phyloP scores from a whole-genome alignment of 129 eudicot genomes.

The Erigeron canadensis region DNA sequence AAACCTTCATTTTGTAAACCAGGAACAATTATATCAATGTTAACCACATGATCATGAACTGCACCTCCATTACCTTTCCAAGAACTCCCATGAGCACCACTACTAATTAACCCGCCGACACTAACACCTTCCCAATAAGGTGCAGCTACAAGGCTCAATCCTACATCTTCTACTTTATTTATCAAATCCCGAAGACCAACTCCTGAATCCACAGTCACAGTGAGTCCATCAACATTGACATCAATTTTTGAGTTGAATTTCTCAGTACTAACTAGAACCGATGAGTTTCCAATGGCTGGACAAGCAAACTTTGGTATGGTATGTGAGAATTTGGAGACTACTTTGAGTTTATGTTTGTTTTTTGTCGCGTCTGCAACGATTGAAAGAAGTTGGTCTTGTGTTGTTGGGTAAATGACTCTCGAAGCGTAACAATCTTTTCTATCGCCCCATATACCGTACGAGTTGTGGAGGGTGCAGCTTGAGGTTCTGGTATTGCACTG shows the following conservation, averaged over 20 bases:
- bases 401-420: slow-evolving; percentile 51
- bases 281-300: slow-evolving; percentile 31
- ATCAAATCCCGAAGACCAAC: slow-evolving; percentile 57
- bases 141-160: slow-evolving; percentile 67
- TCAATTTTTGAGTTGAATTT: slow-evolving; percentile 41
- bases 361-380: slow-evolving; percentile 56
- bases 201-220: slow-evolving; percentile 75
- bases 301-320: slow-evolving; percentile 81
- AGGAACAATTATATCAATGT: slow-evolving; percentile 53
- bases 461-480: slow-evolving; percentile 62
- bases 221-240: slow-evolving; percentile 30
- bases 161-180: slow-evolving; percentile 41
- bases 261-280: slow-evolving; percentile 63
- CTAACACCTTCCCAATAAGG: slow-evolving; percentile 97
- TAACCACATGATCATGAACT: slow-evolving; percentile 72
- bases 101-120: slow-evolving; percentile 61
- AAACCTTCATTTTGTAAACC: slow-evolving; percentile 44
- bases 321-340: slow-evolving; percentile 78
- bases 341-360: slow-evolving; percentile 55
- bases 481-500: slow-evolving; percentile 37
- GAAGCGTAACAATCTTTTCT: slow-evolving; percentile 52
- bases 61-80: slow-evolving; percentile 86
- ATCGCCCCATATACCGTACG: slow-evolving; percentile 80
- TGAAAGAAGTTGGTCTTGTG: slow-evolving; percentile 55
- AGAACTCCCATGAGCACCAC: slow-evolving; percentile 92